These are phyloP conservation scores for Stevia rebaudiana DNA, from an alignment of 140 eudicot genomes.

Conservation along the genomic window DNA sequence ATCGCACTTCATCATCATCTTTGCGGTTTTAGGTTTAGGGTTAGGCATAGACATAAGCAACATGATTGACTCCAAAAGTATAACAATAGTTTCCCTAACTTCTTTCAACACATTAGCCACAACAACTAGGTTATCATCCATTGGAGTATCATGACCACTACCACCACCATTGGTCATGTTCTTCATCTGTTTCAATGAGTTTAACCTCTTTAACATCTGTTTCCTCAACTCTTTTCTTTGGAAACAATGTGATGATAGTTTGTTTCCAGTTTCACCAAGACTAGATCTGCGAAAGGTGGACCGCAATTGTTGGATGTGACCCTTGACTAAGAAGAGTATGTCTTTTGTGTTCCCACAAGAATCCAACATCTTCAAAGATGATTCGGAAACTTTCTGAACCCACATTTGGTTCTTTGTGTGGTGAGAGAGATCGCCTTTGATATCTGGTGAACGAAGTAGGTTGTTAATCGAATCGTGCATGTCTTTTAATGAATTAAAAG, in stretches of 20 bases:
- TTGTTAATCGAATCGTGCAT: slow-evolving; percentile 63
- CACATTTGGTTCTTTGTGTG: slow-evolving; percentile 36
- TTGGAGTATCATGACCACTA: slow-evolving; percentile 30
- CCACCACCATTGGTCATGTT: background rate
- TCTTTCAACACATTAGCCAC: slow-evolving; percentile 57
- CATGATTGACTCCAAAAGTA: slow-evolving; percentile 53
- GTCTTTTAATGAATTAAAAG: slow-evolving; percentile 43
- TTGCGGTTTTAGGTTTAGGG: slow-evolving; percentile 26
- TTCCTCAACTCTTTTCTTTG: slow-evolving; percentile 61
- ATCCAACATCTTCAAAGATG: slow-evolving; percentile 64
- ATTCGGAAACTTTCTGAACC: slow-evolving; percentile 55
- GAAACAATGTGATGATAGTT: slow-evolving; percentile 29
- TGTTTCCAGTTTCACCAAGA: slow-evolving; percentile 33
- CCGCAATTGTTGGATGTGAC: slow-evolving; percentile 60
- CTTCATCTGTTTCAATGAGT: slow-evolving; percentile 44
- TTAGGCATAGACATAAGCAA: slow-evolving; percentile 64
- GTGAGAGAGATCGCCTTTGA: slow-evolving; percentile 36
- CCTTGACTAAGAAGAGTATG: slow-evolving; percentile 48
- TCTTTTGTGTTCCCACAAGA: slow-evolving; percentile 64
- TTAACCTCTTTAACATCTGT: slow-evolving; percentile 41
- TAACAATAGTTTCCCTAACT: slow-evolving; percentile 48
- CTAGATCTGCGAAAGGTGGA: slow-evolving; percentile 53
- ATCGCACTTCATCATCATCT: slow-evolving; percentile 14
- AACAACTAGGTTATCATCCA: slow-evolving; percentile 44
- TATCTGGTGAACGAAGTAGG: slow-evolving; percentile 48